Conservation (phyloP, 2,329 filamentous ascomycete genomes). For the Bipolaris gigantea region DNA sequence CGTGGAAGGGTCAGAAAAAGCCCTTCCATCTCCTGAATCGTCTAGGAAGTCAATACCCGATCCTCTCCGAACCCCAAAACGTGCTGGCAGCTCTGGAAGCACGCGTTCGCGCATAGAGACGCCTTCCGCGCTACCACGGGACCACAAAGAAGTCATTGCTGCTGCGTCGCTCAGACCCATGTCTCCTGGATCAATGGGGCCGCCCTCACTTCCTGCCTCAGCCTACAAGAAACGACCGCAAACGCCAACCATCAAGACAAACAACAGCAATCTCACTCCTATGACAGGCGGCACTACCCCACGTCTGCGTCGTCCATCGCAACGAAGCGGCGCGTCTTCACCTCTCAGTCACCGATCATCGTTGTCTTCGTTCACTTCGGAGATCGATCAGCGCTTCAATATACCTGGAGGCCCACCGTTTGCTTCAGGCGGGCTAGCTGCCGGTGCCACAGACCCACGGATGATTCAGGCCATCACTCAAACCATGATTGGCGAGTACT, state of each 20-base stretch:
- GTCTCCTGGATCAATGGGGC: slow-evolving; percentile 67
- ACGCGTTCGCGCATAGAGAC: slow-evolving; percentile 54
- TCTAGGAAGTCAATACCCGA: slow-evolving; percentile 37
- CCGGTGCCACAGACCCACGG: slow-evolving; percentile 77
- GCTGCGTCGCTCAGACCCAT: slow-evolving; percentile 65
- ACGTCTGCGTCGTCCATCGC: slow-evolving; percentile 44
- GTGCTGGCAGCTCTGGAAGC: slow-evolving; percentile 76
- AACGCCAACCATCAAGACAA: slow-evolving; percentile 49
- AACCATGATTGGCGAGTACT: slow-evolving; percentile 98
- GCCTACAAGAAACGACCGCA: slow-evolving; percentile 58
- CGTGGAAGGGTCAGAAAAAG: slow-evolving; percentile 36
- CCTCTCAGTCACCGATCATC: slow-evolving; percentile 73
- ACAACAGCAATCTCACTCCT: slow-evolving; percentile 49
- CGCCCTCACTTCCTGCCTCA: slow-evolving; percentile 80
- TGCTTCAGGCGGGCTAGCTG: slow-evolving; percentile 61
- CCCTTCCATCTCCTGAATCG: slow-evolving; percentile 40
- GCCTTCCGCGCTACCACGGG: slow-evolving; percentile 74
- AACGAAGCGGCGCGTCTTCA: slow-evolving; percentile 54
- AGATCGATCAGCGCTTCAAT: slow-evolving; percentile 89
- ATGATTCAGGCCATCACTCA: slow-evolving; percentile 99
- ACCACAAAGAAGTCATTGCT: slow-evolving; percentile 84
- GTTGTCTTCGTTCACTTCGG: slow-evolving; percentile 91
- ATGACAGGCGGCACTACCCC: slow-evolving; percentile 60
- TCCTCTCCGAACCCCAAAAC: slow-evolving; percentile 45
- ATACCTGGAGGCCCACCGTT: slow-evolving; percentile 55